phyloP scores from a whole-genome alignment of 106 monocot genomes.

The Dendrobium nobile region DNA sequence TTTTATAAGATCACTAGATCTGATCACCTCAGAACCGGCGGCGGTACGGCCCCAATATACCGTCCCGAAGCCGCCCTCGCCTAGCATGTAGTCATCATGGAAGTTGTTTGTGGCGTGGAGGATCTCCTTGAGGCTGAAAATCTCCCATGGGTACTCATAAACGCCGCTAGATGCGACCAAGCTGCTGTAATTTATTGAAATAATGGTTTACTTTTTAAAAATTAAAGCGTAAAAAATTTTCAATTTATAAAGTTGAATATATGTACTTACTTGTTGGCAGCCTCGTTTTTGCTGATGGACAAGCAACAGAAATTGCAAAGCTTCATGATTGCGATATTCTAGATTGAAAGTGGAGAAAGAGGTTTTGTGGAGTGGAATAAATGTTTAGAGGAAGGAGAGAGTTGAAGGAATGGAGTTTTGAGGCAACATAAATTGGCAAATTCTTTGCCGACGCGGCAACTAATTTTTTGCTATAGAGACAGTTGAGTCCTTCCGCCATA shows the following conservation, averaged over 20 bases:
- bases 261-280: not conserved
- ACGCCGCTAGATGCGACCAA: not conserved
- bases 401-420: too few relatives aligned
- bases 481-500: too few relatives aligned
- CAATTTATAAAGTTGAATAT: not conserved
- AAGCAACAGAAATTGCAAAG: not conserved
- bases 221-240: not conserved
- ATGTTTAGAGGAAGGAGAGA: too few relatives aligned
- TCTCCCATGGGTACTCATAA: slow-evolving; percentile 13
- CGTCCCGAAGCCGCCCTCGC: slow-evolving; percentile 20
- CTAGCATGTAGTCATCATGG: slow-evolving; percentile 14
- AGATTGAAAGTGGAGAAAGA: not conserved
- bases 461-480: too few relatives aligned
- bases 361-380: not conserved
- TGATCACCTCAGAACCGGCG: slow-evolving; percentile 13
- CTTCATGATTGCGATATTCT: not conserved
- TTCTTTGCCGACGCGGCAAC: too few relatives aligned
- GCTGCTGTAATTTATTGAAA: not conserved
- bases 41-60: slow-evolving; percentile 16
- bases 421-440: too few relatives aligned
- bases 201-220: not conserved
- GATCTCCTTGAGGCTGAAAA: slow-evolving; percentile 13
- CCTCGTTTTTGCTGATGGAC: not conserved
- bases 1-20: not conserved
- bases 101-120: slow-evolving; percentile 18